Percentiles rank a stretch among this genome's conserved stretches.
phyloP scores from a whole-genome alignment of 2,329 filamentous ascomycete genomes.

The Paracamarosporium sp. region DNA sequence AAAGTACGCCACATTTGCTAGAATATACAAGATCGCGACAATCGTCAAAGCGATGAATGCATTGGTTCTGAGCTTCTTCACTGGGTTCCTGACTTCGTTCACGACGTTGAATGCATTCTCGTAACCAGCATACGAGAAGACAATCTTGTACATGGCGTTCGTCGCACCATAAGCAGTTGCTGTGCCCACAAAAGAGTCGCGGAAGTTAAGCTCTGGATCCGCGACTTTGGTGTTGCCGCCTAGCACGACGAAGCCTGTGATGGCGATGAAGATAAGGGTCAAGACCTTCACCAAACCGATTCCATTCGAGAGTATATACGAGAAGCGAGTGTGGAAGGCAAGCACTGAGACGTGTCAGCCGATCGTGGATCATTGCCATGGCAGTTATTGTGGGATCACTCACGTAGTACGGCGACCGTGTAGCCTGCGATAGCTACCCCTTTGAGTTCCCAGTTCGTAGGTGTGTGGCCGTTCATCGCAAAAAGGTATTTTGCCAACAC shows the following conservation, averaged over 20 bases:
- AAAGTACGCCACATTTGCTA: constrained; percentile 69
- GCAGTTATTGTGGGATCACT: constrained; percentile 24
- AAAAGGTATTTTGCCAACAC: constrained; percentile 70
- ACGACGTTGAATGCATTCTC: constrained; percentile 68
- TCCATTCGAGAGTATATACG: constrained; percentile 62
- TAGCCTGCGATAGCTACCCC: constrained; percentile 71
- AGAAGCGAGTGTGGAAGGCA: constrained; percentile 64
- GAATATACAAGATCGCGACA: constrained; percentile 62
- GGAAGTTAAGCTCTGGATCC: constrained; percentile 63
- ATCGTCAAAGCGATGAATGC: constrained; percentile 57
- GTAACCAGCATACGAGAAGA: constrained; percentile 65
- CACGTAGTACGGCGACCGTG: constrained; percentile 63
- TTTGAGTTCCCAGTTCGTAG: constrained; percentile 69
- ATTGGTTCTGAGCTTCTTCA: constrained; percentile 58
- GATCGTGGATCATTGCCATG: neutral
- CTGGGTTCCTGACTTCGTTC: constrained; percentile 67
- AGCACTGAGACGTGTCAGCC: constrained; percentile 40
- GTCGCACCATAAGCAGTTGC: constrained; percentile 59
- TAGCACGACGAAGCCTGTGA: constrained; percentile 67
- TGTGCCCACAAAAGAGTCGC: constrained; percentile 60
- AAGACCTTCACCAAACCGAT: constrained; percentile 66
- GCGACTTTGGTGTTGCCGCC: constrained; percentile 60
- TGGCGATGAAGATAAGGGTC: constrained; percentile 60
- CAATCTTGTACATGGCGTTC: constrained; percentile 65
- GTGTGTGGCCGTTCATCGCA: constrained; percentile 58